Evolutionary conservation across 768 basidiomycete species (phyloP), one percentile per base, ranked within the genome.

Genomic region (Harrya chromipes): DNA sequence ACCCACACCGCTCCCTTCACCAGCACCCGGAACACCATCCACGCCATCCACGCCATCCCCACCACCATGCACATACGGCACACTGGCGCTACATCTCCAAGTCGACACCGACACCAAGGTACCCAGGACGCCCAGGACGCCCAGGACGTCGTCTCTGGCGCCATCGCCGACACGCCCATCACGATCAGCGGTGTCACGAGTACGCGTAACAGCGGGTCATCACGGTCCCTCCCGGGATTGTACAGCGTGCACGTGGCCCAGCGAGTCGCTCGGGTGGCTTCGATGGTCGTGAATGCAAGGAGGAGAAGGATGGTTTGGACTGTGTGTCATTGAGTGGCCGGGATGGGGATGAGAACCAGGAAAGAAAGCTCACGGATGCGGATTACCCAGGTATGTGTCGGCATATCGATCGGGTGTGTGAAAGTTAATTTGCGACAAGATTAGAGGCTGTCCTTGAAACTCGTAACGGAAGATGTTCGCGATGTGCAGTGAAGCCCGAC

Each of bases 221-320:
- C 53, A 16, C n/a, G 46, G 1, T 40, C 39, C 1, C 6, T 3
- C 13, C 12, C 29, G 12, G 29, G 29, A 29, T 53, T 46, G 10
- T 47, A 8, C 0, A 45, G 27, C 4, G 35, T 35, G 4, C 46
- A 39, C 0, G 48, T 42, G 0, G 46, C 38, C 45, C 55, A 54
- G 11, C 54, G 33, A 2, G 40, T 10, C 1, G 41, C 26, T 0
- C 60, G 45, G 5, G 49, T 39, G 3, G 23, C 35, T 16, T 61
- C 60, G 31, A 61, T 36, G 0, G 46, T 39, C 0, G 57, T 4
- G 14, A 61, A 61, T 5, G 52, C 17, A 2, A 53, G 55, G 11
- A 59, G 5, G 13, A 59, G 27, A 17, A 56, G 29, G 37, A 55
- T 10, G 16, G 31, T 38, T n/a, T 42, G 53, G n/a, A 56, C 57